Conservation (phyloP, 2,329 filamentous ascomycete species). For the Hypoxylon sp. region DNA sequence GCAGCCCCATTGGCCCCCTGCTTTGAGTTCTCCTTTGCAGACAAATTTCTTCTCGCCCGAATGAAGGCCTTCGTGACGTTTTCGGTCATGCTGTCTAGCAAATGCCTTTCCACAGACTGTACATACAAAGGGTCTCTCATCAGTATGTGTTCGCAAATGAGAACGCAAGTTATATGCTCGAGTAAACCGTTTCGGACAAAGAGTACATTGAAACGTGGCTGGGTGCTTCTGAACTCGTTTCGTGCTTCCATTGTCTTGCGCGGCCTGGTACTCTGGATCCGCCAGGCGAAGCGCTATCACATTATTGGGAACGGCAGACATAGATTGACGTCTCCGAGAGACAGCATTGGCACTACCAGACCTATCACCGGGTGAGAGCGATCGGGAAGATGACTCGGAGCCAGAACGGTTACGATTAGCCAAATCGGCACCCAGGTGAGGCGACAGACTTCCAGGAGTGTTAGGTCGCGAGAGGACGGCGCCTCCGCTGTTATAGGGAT, state of each 20-base stretch:
- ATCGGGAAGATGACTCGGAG: constrained; percentile 56
- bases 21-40: constrained; percentile 91
- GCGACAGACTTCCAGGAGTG: constrained; percentile 63
- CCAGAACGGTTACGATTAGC: constrained; percentile 61
- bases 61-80: constrained; percentile 95
- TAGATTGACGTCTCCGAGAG: constrained; percentile 72
- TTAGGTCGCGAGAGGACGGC: constrained; percentile 59
- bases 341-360: constrained; percentile 63
- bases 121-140: constrained; percentile 97
- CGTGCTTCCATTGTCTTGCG: constrained; percentile 71
- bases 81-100: constrained; percentile 95
- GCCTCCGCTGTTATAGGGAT: constrained; percentile 69
- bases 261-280: constrained; percentile 85
- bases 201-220: constrained; percentile 92
- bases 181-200: constrained; percentile 97
- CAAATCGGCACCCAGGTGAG: constrained; percentile 64
- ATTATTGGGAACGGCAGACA: constrained; percentile 74
- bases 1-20: constrained; percentile 90
- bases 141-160: constrained; percentile 94
- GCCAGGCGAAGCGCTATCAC: constrained; percentile 89
- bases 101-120: constrained; percentile 98
- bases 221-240: constrained; percentile 98
- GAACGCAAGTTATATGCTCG: constrained; percentile 96
- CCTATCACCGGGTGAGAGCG: constrained; percentile 72
- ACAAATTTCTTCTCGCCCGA: constrained; percentile 99